phyloP scores from a whole-genome alignment of 208 protist genomes.

The Hexamita inflata region DNA sequence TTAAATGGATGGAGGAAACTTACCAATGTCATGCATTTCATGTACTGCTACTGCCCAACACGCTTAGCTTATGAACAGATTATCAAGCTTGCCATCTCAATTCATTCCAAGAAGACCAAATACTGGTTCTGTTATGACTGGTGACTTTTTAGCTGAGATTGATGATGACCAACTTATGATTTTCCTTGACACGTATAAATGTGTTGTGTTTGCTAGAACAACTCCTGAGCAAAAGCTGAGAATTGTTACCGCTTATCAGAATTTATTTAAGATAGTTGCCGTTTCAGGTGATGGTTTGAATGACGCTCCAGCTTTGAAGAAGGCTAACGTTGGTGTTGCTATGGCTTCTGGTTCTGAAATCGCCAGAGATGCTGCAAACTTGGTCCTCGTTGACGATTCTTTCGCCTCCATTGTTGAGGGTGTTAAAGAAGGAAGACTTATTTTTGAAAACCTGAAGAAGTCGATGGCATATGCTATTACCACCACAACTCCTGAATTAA shows the following conservation, averaged over 20 bases:
- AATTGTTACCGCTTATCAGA: slow-evolving; percentile 46
- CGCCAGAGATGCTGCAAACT: slow-evolving; percentile 65
- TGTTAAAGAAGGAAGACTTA: slow-evolving; percentile 34
- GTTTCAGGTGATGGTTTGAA: slow-evolving; percentile 79
- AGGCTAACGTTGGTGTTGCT: slow-evolving; percentile 80
- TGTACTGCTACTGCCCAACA: too few species aligned
- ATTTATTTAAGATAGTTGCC: slow-evolving; percentile 50
- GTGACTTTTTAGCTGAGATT: slow-evolving; percentile 4
- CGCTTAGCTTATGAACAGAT: too few species aligned
- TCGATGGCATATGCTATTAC: slow-evolving; percentile 33
- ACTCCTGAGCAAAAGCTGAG: slow-evolving; percentile 64
- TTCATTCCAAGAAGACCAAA: neutral
- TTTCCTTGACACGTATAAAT: slow-evolving; percentile 12
- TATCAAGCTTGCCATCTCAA: neutral
- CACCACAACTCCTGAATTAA: slow-evolving; percentile 21
- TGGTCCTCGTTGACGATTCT: slow-evolving; percentile 85
- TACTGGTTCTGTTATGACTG: slow-evolving; percentile 25
- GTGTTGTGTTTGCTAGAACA: slow-evolving; percentile 68
- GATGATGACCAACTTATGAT: neutral
- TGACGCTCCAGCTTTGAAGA: slow-evolving; percentile 76
- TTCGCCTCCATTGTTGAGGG: slow-evolving; percentile 76
- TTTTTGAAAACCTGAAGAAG: slow-evolving; percentile 43
- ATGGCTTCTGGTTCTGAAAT: slow-evolving; percentile 85
- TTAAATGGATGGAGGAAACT: neutral
- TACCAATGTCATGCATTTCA: too few species aligned